These are phyloP conservation scores for Erysimum cheiri DNA, from an alignment of 441 rosid genomes.

Conservation along the genomic window DNA sequence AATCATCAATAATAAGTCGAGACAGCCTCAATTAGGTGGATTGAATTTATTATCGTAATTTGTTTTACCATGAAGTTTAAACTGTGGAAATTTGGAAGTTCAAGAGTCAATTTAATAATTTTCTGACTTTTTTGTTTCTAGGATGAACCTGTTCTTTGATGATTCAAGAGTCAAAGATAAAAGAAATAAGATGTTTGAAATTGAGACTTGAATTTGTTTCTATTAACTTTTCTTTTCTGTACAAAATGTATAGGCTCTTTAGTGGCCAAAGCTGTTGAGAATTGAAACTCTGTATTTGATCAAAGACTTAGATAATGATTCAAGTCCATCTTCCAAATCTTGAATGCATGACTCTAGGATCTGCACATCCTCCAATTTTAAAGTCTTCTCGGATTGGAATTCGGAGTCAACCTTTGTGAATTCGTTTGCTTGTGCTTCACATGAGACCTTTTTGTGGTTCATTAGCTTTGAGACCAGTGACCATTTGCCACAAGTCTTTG, in stretches of 20 bases:
- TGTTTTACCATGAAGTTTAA: not conserved
- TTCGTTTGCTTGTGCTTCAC: slow-evolving; percentile 39
- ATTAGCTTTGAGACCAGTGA: slow-evolving; percentile 49
- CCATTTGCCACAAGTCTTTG: slow-evolving; percentile 45
- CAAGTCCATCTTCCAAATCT: slow-evolving; percentile 53
- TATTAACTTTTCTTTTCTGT: slow-evolving; percentile 2
- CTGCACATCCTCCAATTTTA: slow-evolving; percentile 43
- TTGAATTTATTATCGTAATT: not conserved
- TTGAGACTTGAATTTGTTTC: not conserved
- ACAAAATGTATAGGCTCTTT: slow-evolving; percentile 21
- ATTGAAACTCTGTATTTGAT: slow-evolving; percentile 56
- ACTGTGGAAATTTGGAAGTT: not conserved
- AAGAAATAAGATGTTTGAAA: not conserved
- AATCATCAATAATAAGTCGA: not conserved
- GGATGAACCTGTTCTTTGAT: not conserved
- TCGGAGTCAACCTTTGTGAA: slow-evolving; percentile 44
- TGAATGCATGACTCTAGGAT: slow-evolving; percentile 51
- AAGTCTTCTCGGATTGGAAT: slow-evolving; percentile 31
- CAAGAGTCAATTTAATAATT: not conserved
- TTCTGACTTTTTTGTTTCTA: not conserved
- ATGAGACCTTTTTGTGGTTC: slow-evolving; percentile 28
- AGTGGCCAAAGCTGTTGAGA: slow-evolving; percentile 48
- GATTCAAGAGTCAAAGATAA: not conserved
- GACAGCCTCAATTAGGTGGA: slow-evolving; percentile 6
- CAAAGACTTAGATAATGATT: slow-evolving; percentile 47